Evolutionary conservation across 306 rosid genomes (phyloP).

Genomic region (Quercus robur): DNA sequence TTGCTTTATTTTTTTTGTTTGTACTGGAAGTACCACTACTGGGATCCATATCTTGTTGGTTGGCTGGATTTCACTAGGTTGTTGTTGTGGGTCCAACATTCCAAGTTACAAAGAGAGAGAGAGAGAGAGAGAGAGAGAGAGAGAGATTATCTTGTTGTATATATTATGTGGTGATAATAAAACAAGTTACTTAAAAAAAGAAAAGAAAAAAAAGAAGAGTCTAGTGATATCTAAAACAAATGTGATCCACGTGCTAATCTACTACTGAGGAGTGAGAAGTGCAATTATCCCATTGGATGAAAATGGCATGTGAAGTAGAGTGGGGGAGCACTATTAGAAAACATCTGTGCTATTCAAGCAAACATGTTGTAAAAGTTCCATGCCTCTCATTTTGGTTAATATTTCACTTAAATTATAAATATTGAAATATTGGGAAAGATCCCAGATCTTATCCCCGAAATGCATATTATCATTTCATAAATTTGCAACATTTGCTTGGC

Average conservation of each 20-base stretch:
- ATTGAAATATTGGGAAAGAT: too few species aligned
- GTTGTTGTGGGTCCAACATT: constrained; percentile 23
- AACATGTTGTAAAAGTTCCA: neutral
- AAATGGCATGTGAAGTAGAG: neutral
- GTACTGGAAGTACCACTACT: constrained; percentile 28
- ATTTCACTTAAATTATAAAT: too few species aligned
- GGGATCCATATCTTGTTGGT: constrained; percentile 38
- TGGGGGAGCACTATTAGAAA: neutral
- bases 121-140: neutral
- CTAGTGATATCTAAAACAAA: neutral
- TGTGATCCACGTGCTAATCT: constrained; percentile 28
- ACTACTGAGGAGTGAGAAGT: neutral
- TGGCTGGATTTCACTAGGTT: constrained; percentile 51
- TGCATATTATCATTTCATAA: too few species aligned
- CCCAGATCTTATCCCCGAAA: too few species aligned
- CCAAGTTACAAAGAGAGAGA: neutral
- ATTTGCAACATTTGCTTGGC: too few species aligned
- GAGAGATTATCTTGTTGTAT: neutral
- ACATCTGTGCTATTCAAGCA: neutral
- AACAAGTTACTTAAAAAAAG: too few species aligned
- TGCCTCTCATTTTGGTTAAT: too few species aligned
- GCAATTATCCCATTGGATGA: neutral
- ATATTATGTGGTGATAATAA: neutral
- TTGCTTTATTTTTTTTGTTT: constrained; percentile 5
- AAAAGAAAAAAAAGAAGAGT: too few species aligned